Evolutionary conservation across 2,329 filamentous ascomycete species (phyloP).

Genomic region (Xylariomycetidae sp.): DNA sequence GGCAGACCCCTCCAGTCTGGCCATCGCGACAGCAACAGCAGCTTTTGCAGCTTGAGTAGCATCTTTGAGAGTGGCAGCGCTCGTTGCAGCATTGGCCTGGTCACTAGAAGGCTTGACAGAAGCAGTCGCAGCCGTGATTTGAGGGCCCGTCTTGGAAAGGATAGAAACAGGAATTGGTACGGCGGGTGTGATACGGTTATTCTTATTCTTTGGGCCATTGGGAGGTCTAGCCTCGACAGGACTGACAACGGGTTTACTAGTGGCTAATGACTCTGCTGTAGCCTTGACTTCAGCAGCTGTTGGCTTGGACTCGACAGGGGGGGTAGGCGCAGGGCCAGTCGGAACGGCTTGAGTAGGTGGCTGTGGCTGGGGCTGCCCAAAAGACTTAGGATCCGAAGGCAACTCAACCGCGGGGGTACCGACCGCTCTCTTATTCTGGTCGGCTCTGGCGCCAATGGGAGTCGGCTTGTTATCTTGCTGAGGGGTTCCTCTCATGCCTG

Average conservation of each 20-base stretch:
- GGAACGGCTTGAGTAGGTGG: too few species aligned
- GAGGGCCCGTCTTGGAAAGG: conserved; percentile 19
- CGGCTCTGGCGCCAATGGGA: conserved; percentile 47
- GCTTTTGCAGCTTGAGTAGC: conserved; percentile 71
- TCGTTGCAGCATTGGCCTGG: conserved; percentile 28
- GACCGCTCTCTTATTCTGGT: conserved; percentile 42
- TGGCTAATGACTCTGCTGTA: conserved; percentile 46
- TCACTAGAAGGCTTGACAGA: conserved; percentile 34
- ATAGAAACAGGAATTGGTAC: conserved; percentile 55
- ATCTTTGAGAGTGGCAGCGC: conserved; percentile 50
- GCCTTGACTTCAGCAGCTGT: conserved; percentile 49
- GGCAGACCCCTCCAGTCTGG: conserved; percentile 48
- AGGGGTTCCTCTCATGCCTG: conserved; percentile 27
- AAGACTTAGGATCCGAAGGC: conserved; percentile 49
- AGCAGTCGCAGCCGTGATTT: conserved; percentile 23
- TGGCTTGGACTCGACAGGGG: conserved; percentile 66
- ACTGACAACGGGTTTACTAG: conserved; percentile 29
- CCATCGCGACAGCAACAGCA: conserved; percentile 77
- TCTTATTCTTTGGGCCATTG: conserved; percentile 45
- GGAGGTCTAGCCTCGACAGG: conserved; percentile 32
- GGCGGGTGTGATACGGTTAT: conserved; percentile 57
- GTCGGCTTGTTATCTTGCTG: conserved; percentile 41
- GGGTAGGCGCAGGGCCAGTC: conserved; percentile 50
- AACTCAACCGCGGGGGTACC: conserved; percentile 42
- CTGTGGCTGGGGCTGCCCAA: conserved; percentile 41